A percentile compares a stretch with the other conserved stretches of the same genome.
Evolutionary conservation across 805 yeast species (phyloP).

Genomic region (Yamadazyma kitorensis): DNA sequence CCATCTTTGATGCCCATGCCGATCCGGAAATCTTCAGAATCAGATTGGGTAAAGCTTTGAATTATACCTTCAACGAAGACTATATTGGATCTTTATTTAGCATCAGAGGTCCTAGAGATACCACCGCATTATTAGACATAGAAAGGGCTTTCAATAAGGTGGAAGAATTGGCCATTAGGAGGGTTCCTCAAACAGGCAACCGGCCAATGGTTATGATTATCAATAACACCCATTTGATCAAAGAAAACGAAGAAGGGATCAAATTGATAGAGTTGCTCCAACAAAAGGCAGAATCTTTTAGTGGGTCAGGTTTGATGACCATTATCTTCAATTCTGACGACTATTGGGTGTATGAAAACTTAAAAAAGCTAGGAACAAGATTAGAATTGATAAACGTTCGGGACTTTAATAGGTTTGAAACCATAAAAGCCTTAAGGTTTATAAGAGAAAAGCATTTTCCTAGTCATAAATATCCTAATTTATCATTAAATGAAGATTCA

Average conservation of each 20-base stretch:
- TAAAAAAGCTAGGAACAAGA: slow-evolving; percentile 69
- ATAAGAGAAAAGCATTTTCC: slow-evolving; percentile 45
- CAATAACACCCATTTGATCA: slow-evolving; percentile 71
- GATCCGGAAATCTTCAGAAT: slow-evolving; percentile 82
- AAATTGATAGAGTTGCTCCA: slow-evolving; percentile 72
- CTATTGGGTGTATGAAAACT: slow-evolving; percentile 81
- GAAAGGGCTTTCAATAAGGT: slow-evolving; percentile 77
- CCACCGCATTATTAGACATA: slow-evolving; percentile 76
- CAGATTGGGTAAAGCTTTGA: slow-evolving; percentile 70
- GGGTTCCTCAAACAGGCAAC: slow-evolving; percentile 36
- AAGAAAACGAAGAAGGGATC: slow-evolving; percentile 71
- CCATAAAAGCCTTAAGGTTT: slow-evolving; percentile 52
- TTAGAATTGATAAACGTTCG: slow-evolving; percentile 68
- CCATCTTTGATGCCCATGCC: slow-evolving; percentile 77
- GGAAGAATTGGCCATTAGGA: slow-evolving; percentile 64
- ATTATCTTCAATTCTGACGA: slow-evolving; percentile 79
- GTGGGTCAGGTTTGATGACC: slow-evolving; percentile 70
- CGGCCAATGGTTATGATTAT: slow-evolving; percentile 68
- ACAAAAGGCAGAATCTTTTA: slow-evolving; percentile 76
- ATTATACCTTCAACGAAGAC: slow-evolving; percentile 74
- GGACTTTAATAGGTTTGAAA: slow-evolving; percentile 55
- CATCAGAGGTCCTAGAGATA: slow-evolving; percentile 80
- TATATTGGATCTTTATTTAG: slow-evolving; percentile 80
- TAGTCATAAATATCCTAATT: slow-evolving; percentile 32
- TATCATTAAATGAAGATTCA: slow-evolving; percentile 29